Evolutionary conservation across 2,329 filamentous ascomycete genomes (phyloP).

Genomic region (Fusarium protoensiforme): DNA sequence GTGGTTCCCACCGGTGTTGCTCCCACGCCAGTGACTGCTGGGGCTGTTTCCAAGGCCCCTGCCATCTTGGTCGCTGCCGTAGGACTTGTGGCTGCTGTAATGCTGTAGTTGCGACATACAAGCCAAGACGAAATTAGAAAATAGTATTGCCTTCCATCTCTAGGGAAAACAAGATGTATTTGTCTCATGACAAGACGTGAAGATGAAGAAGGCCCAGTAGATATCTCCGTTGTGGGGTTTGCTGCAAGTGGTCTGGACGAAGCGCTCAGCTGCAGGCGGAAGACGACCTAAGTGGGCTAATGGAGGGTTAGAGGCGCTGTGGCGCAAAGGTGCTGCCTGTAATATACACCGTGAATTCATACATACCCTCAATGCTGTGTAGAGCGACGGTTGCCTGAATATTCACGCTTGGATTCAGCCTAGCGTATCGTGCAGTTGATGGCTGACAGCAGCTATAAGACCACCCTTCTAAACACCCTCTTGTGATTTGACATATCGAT

Average conservation of each 20-base stretch:
- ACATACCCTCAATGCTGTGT: not conserved
- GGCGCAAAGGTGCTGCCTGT: not conserved
- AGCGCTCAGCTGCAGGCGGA: not conserved
- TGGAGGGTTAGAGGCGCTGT: not conserved
- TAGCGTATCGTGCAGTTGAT: not conserved
- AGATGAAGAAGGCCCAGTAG: not conserved
- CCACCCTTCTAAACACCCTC: too few relatives aligned
- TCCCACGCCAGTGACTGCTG: constrained; percentile 16
- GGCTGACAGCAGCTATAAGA: not conserved
- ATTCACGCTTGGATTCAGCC: not conserved
- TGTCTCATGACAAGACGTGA: not conserved
- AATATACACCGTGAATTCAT: not conserved
- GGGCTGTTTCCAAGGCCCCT: constrained; percentile 14
- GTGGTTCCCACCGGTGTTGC: not conserved
- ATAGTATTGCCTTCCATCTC: not conserved
- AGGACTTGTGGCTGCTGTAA: constrained; percentile 11
- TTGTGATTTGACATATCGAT: not conserved
- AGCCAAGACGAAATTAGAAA: not conserved
- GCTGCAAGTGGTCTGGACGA: not conserved
- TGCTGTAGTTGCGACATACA: not conserved
- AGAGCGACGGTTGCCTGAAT: not conserved
- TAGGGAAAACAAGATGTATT: not conserved
- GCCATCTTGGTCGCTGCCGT: constrained; percentile 6
- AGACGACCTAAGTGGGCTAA: not conserved
- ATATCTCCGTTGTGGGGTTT: not conserved